A percentile compares a stretch with the other conserved stretches of the same genome.
Conservation (phyloP, 192 early-diverging fungal genomes). For the Rhizophlyctis rosea region DNA sequence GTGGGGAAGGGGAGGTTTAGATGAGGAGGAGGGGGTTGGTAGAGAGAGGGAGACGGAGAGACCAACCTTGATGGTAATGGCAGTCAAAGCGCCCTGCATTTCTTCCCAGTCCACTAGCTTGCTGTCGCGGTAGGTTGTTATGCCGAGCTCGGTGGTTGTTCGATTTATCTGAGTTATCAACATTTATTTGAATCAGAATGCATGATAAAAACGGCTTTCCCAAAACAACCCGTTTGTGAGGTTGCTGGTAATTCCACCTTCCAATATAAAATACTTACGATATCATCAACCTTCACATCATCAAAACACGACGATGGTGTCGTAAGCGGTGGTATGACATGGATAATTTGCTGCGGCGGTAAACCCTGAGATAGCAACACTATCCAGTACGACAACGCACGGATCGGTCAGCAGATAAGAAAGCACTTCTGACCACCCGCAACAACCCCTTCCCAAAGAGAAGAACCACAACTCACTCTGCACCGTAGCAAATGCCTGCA, state of each 20-base stretch:
- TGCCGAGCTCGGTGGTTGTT: slow-evolving; percentile 19
- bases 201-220: neutral
- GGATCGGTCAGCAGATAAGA: too few species aligned
- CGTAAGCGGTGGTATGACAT: slow-evolving; percentile 34
- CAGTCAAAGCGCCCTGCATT: slow-evolving; percentile 1
- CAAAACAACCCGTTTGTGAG: too few species aligned
- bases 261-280: slow-evolving; percentile 16
- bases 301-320: slow-evolving; percentile 31
- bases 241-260: too few species aligned
- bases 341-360: slow-evolving; percentile 17
- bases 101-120: slow-evolving; percentile 28
- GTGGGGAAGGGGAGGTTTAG: too few species aligned
- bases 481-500: slow-evolving; percentile 46
- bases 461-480: slow-evolving; percentile 32
- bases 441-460: too few species aligned
- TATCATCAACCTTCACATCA: slow-evolving; percentile 28
- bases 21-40: too few species aligned
- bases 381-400: too few species aligned
- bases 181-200: neutral
- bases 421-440: too few species aligned
- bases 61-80: slow-evolving; percentile 18
- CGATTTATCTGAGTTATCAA: slow-evolving; percentile 17
- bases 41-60: neutral
- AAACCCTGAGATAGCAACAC: slow-evolving; percentile 18
- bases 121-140: slow-evolving; percentile 33